Evolutionary conservation across 352 stramenopile genomes (phyloP).

Genomic region (Phytophthora chlamydospora): DNA sequence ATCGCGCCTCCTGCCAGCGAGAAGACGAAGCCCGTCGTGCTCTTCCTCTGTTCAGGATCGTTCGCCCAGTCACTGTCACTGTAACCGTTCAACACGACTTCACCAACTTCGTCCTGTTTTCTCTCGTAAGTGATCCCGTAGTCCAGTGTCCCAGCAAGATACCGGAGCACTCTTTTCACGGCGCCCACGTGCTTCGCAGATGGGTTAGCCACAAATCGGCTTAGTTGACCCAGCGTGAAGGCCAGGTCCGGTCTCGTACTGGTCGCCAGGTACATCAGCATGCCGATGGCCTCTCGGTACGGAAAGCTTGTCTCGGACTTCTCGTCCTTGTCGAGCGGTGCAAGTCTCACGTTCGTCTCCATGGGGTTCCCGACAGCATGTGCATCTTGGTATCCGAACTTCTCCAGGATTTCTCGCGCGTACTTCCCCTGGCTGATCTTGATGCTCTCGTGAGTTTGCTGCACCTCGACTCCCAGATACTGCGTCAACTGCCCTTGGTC

Average conservation of each 20-base stretch:
- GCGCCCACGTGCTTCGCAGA: conserved; percentile 1
- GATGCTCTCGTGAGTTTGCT: too few relatives aligned
- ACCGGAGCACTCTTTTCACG: not conserved
- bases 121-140: too few relatives aligned
- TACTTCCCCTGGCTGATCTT: too few relatives aligned
- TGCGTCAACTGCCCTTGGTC: not conserved
- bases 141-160: conserved; percentile 1
- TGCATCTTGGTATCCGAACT: too few relatives aligned
- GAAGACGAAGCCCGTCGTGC: not conserved
- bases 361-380: too few relatives aligned
- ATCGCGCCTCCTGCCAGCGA: conserved; percentile 1
- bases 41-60: not conserved
- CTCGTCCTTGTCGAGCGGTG: too few relatives aligned
- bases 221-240: not conserved
- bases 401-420: too few relatives aligned
- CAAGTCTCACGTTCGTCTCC: too few relatives aligned
- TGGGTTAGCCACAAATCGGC: not conserved
- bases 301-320: not conserved
- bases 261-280: conserved; percentile 10
- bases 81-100: conserved; percentile 7
- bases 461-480: too few relatives aligned
- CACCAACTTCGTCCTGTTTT: too few relatives aligned
- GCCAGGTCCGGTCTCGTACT: conserved; percentile 2
- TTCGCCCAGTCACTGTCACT: not conserved
- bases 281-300: conserved; percentile 8